Conservation (phyloP, 2,329 filamentous ascomycete species). For the Calonectria pseudoturangicola region DNA sequence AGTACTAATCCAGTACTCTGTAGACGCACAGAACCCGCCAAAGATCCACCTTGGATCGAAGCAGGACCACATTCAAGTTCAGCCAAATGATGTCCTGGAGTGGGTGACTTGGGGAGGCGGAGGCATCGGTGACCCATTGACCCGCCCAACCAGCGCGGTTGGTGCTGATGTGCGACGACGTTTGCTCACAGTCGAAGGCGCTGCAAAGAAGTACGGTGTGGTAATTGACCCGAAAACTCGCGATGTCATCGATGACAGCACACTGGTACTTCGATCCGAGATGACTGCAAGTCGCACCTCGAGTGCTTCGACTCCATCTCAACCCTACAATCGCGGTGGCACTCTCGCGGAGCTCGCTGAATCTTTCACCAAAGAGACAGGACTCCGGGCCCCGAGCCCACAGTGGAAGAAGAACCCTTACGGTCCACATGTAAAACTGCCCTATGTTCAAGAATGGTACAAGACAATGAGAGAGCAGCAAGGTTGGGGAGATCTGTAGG, state of each 20-base stretch:
- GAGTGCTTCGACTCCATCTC: neutral
- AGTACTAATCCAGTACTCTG: conserved; percentile 1
- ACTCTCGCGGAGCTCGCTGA: neutral
- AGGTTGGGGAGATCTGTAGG: neutral
- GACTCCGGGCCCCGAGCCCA: neutral
- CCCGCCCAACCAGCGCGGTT: neutral
- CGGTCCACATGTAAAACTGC: neutral
- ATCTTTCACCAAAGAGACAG: neutral
- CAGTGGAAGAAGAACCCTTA: conserved; percentile 6
- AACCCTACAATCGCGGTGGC: neutral
- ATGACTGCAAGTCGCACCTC: neutral
- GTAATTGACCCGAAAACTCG: conserved; percentile 1
- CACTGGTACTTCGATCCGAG: neutral
- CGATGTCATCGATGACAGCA: neutral
- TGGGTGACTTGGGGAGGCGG: conserved; percentile 14
- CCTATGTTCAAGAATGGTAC: conserved; percentile 4
- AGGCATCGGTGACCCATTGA: neutral
- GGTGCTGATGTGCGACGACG: neutral
- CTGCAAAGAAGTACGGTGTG: neutral
- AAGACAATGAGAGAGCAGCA: neutral
- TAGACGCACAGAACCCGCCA: neutral
- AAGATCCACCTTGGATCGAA: neutral
- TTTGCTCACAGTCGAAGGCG: neutral
- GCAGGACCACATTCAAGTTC: neutral
- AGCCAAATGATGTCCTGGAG: conserved; percentile 1